Conservation (phyloP, 129 eudicot genomes). For the Helichrysum umbraculigerum region DNA sequence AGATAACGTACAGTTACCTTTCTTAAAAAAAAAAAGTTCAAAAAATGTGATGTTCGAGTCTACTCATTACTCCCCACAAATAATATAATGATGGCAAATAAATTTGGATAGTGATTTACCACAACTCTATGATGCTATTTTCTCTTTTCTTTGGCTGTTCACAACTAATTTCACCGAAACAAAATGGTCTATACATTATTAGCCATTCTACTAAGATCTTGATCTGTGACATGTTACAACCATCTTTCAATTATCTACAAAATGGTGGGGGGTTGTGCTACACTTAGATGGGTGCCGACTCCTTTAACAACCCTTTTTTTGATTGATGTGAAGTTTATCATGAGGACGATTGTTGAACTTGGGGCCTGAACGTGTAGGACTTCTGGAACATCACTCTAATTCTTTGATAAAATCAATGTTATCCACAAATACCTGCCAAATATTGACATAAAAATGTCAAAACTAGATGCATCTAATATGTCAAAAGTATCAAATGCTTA, state of each 20-base stretch:
- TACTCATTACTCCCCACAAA: constrained; percentile 25
- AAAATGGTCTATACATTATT: constrained; percentile 36
- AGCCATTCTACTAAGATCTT: constrained; percentile 26
- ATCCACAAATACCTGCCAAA: constrained; percentile 70
- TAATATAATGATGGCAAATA: neutral
- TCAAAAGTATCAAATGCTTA: neutral
- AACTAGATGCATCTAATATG: neutral
- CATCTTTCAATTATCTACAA: constrained; percentile 33
- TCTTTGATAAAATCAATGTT: constrained; percentile 74
- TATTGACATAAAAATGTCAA: constrained; percentile 1
- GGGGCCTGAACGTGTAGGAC: neutral
- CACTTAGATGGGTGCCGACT: neutral
- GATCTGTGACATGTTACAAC: constrained; percentile 22
- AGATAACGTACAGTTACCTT: too few relatives aligned
- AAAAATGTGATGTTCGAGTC: neutral
- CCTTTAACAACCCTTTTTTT: constrained; percentile 10
- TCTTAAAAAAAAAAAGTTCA: too few relatives aligned
- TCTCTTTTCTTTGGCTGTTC: constrained; percentile 23
- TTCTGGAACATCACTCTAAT: constrained; percentile 45
- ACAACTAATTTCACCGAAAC: constrained; percentile 17
- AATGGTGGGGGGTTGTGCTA: constrained; percentile 21
- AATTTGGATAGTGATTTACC: neutral
- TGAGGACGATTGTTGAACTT: constrained; percentile 5
- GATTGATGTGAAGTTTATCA: constrained; percentile 1
- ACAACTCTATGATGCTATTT: constrained; percentile 22